Conservation (phyloP, 2,329 filamentous ascomycete genomes). For the Balansia obtecta region DNA sequence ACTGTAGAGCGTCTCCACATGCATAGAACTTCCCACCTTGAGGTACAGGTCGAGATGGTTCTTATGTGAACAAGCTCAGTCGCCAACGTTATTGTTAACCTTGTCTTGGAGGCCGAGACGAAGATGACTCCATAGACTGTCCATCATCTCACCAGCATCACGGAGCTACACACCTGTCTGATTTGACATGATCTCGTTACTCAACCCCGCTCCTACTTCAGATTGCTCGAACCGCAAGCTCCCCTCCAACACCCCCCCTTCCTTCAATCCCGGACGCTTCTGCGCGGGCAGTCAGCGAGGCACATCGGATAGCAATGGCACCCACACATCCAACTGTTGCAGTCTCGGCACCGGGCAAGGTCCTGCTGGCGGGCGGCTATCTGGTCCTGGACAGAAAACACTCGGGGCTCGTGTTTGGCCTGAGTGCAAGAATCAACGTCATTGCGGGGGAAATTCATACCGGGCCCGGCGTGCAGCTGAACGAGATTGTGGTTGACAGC, state of each 20-base stretch:
- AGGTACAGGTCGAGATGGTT: not conserved
- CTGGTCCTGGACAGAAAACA: constrained; percentile 82
- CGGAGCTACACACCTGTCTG: not conserved
- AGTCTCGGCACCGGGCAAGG: constrained; percentile 90
- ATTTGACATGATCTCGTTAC: not conserved
- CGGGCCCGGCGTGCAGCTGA: constrained; percentile 49
- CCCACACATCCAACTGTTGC: constrained; percentile 30
- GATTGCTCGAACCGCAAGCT: not conserved
- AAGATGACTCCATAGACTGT: not conserved
- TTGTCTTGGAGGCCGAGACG: not conserved
- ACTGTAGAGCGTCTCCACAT: not conserved
- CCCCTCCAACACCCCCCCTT: not conserved
- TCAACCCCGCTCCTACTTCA: not conserved
- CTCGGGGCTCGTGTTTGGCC: constrained; percentile 60
- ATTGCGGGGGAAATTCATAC: constrained; percentile 44
- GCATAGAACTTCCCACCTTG: not conserved
- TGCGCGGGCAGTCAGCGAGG: too few relatives aligned
- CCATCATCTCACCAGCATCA: not conserved
- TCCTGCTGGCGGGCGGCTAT: constrained; percentile 88
- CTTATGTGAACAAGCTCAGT: not conserved
- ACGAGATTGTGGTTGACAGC: constrained; percentile 73
- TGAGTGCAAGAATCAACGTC: constrained; percentile 56
- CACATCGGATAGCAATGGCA: not conserved
- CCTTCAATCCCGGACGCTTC: not conserved
- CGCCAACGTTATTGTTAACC: not conserved